phyloP scores from a whole-genome alignment of 106 monocot genomes.

The Vanilla planifolia region DNA sequence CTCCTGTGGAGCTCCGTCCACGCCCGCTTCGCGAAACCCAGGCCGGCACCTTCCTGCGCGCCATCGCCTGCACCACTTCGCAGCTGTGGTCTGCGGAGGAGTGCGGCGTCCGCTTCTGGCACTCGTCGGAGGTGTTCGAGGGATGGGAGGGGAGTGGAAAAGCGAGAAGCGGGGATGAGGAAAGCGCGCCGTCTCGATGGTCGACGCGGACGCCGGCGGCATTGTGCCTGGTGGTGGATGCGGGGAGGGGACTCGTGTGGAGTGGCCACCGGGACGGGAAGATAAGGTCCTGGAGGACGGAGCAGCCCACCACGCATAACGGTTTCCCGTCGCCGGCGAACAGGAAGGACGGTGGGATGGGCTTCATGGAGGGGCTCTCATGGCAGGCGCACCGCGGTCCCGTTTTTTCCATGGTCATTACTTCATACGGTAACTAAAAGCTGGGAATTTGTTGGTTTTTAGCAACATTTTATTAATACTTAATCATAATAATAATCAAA shows the following conservation, averaged over 20 bases:
- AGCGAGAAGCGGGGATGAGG: background rate
- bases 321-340: background rate
- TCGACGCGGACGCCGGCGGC: slow-evolving; percentile 33
- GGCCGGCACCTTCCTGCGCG: slow-evolving; percentile 9
- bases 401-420: slow-evolving; percentile 60
- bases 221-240: slow-evolving; percentile 61
- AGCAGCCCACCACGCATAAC: background rate
- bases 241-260: slow-evolving; percentile 52
- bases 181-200: slow-evolving; percentile 36
- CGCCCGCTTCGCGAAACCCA: slow-evolving; percentile 32
- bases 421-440: slow-evolving; percentile 69
- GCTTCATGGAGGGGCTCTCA: slow-evolving; percentile 54
- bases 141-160: background rate
- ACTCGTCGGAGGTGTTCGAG: background rate
- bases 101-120: slow-evolving; percentile 3
- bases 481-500: too few relatives aligned
- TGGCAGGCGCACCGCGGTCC: slow-evolving; percentile 82
- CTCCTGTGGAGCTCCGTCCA: slow-evolving; percentile 18
- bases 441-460: background rate
- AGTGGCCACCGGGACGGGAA: slow-evolving; percentile 94
- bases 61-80: background rate
- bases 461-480: background rate
- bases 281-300: slow-evolving; percentile 74
- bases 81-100: slow-evolving; percentile 6
- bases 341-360: background rate